Evolutionary conservation across 345 rosid species (phyloP).

Genomic region (Hirschfeldia incana): DNA sequence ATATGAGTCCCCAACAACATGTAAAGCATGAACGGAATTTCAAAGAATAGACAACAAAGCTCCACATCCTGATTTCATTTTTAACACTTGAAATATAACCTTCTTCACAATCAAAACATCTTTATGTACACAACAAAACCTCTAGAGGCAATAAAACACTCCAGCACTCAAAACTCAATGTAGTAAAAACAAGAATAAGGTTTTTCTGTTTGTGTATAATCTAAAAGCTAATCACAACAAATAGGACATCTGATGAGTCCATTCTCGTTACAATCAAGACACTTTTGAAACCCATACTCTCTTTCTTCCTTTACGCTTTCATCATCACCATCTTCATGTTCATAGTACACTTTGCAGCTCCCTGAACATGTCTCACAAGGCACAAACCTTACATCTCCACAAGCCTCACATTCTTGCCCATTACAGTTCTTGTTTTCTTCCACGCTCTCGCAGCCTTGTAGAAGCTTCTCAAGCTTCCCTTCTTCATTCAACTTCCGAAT

Average conservation of each 20-base stretch:
- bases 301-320: constrained; percentile 35
- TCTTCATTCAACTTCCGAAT: constrained; percentile 72
- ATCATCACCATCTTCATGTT: constrained; percentile 41
- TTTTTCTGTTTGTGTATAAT: background rate
- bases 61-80: background rate
- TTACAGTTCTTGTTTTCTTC: constrained; percentile 37
- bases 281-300: constrained; percentile 73
- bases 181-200: background rate
- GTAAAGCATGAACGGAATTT: constrained; percentile 8
- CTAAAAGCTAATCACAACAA: constrained; percentile 47
- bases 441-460: constrained; percentile 57
- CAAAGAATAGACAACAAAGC: constrained; percentile 13
- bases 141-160: constrained; percentile 14
- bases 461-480: constrained; percentile 69
- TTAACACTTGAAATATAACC: background rate
- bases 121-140: constrained; percentile 29
- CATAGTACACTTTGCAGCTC: constrained; percentile 79
- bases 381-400: constrained; percentile 89
- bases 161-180: background rate
- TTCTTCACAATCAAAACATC: constrained; percentile 12
- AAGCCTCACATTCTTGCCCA: constrained; percentile 66
- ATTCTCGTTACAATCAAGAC: constrained; percentile 95
- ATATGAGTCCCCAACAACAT: background rate
- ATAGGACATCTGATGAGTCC: constrained; percentile 85
- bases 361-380: constrained; percentile 94